phyloP scores from a whole-genome alignment of 306 rosid species.

The Acmispon strigosus region DNA sequence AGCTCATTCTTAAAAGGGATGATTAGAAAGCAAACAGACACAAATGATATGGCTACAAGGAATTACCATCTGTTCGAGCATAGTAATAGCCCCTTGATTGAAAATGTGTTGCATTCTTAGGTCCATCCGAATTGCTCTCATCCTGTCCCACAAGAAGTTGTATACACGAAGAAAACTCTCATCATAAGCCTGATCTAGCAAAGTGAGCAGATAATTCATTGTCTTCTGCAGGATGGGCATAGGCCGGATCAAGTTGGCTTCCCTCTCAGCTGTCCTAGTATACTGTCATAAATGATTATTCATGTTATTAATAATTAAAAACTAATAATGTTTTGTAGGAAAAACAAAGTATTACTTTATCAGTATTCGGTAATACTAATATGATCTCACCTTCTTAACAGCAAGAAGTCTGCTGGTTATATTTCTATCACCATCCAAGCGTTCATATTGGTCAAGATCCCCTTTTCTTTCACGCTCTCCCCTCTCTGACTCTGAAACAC shows the following conservation, averaged over 20 bases:
- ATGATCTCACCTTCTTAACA: constrained; percentile 72
- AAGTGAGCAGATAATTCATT: constrained; percentile 63
- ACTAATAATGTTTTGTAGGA: background rate
- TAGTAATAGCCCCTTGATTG: constrained; percentile 67
- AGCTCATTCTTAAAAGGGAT: background rate
- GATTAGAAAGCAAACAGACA: constrained; percentile 17
- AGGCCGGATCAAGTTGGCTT: constrained; percentile 85
- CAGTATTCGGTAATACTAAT: constrained; percentile 5
- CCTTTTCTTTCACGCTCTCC: constrained; percentile 96
- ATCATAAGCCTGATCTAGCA: constrained; percentile 76
- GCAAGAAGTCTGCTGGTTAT: constrained; percentile 77
- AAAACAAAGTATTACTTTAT: background rate
- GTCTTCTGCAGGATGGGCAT: constrained; percentile 81
- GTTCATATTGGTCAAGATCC: constrained; percentile 90
- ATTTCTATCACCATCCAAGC: constrained; percentile 93
- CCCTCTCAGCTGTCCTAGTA: constrained; percentile 98
- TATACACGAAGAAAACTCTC: constrained; percentile 72
- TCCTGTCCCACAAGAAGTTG: constrained; percentile 97
- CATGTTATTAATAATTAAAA: constrained; percentile 6
- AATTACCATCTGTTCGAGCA: constrained; percentile 94
- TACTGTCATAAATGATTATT: constrained; percentile 45
- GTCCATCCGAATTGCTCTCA: constrained; percentile 98
- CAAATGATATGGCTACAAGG: constrained; percentile 14
- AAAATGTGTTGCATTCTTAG: constrained; percentile 97
- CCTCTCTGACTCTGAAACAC: constrained; percentile 78